A percentile compares a stretch with the other conserved stretches of the same genome.
phyloP scores from a whole-genome alignment of 345 rosid genomes.

The Conringia planisiliqua region DNA sequence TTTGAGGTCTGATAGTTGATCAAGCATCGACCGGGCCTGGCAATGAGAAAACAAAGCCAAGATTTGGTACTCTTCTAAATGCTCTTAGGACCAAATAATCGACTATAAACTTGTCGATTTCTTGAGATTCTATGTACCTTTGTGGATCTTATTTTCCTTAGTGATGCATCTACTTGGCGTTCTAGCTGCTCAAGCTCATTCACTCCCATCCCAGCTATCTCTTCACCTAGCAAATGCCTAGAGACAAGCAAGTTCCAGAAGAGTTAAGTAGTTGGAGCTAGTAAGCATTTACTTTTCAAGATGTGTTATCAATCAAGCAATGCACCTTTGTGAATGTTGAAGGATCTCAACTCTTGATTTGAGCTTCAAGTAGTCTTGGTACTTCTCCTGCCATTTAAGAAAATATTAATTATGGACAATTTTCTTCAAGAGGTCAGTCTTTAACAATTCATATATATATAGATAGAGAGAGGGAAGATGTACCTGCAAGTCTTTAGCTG shows the following conservation, averaged over 20 bases:
- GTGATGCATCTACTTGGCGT: constrained; percentile 63
- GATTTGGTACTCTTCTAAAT: neutral
- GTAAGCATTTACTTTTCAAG: neutral
- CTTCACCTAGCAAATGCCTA: constrained; percentile 87
- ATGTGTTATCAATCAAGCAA: neutral
- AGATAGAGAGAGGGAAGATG: neutral
- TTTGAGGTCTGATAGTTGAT: constrained; percentile 36
- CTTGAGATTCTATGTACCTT: constrained; percentile 40
- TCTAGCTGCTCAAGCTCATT: constrained; percentile 83
- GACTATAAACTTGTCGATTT: neutral
- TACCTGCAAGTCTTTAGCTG: constrained; percentile 55
- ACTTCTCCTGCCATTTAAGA: constrained; percentile 40
- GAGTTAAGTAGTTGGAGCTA: neutral
- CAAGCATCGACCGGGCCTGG: constrained; percentile 36
- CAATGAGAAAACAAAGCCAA: neutral
- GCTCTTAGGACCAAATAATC: neutral
- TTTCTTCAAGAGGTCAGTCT: neutral
- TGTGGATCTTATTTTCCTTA: constrained; percentile 68
- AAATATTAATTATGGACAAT: neutral
- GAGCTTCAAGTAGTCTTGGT: constrained; percentile 66
- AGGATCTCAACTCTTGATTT: constrained; percentile 57
- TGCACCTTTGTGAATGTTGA: constrained; percentile 69
- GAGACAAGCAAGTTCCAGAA: neutral
- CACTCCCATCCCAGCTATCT: constrained; percentile 46
- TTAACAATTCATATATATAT: neutral